Evolutionary conservation across 257 asterid genomes (phyloP).

Genomic region (Nicotiana knightiana): DNA sequence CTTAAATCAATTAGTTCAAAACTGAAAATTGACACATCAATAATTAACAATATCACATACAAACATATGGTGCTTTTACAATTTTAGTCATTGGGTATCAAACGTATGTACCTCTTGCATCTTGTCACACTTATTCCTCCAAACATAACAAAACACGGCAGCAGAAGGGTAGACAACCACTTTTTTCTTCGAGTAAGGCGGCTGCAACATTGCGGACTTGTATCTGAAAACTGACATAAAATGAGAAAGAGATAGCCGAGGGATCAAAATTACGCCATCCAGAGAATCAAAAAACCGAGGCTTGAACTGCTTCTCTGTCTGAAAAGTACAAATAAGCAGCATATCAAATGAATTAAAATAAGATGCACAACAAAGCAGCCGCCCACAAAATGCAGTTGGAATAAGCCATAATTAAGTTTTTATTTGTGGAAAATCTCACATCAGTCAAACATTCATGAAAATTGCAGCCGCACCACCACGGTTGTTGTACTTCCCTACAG

Average conservation of each 20-base stretch:
- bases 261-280: neutral
- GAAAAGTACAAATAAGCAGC: neutral
- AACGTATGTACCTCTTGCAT: neutral
- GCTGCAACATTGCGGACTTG: neutral
- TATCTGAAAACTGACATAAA: neutral
- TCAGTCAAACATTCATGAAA: neutral
- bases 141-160: neutral
- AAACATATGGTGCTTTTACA: neutral
- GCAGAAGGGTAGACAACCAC: neutral
- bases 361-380: neutral
- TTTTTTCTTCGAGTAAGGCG: neutral
- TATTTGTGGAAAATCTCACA: neutral
- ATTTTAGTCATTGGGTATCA: neutral
- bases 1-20: no score
- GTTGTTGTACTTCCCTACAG: neutral
- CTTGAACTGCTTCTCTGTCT: neutral
- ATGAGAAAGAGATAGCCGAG: neutral
- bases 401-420: neutral
- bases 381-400: neutral
- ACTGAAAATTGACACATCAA: neutral
- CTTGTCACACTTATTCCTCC: neutral
- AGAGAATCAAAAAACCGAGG: neutral
- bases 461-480: neutral
- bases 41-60: neutral
- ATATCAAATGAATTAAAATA: neutral